A percentile compares a stretch with the other conserved stretches of the same genome.
phyloP scores from a whole-genome alignment of 78 protist genomes.

The Guillardia theta region DNA sequence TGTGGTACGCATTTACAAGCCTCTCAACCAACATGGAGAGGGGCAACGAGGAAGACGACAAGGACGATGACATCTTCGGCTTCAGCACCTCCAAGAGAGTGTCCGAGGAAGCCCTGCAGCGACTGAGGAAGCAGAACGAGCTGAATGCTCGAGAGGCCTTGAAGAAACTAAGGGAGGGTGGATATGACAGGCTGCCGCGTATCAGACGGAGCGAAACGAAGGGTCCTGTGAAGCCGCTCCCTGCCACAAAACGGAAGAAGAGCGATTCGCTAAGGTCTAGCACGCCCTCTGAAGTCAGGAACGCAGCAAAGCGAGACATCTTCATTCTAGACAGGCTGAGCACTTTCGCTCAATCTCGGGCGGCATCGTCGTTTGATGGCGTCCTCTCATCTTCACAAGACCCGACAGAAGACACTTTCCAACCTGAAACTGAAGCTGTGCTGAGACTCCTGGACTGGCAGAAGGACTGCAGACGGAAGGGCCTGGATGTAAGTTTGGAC shows the following conservation, averaged over 20 bases:
- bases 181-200: neutral
- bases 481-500: neutral
- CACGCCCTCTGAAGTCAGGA: neutral
- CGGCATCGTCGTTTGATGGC: neutral
- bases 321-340: no score
- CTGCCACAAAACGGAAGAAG: neutral
- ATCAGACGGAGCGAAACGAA: neutral
- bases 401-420: neutral
- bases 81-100: neutral
- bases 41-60: neutral
- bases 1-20: no score
- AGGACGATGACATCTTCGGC: neutral
- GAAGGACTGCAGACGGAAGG: neutral
- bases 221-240: no score
- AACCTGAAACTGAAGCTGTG: neutral
- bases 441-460: conserved; percentile 5
- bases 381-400: neutral
- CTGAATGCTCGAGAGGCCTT: neutral
- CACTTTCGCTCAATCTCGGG: neutral
- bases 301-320: neutral
- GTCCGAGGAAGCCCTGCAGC: neutral
- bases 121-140: neutral
- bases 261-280: neutral
- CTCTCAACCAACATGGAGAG: no score
- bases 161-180: neutral